Base-by-base conservation (phyloP, 192 early-diverging fungal genomes). In the Dissophora ornata region DNA sequence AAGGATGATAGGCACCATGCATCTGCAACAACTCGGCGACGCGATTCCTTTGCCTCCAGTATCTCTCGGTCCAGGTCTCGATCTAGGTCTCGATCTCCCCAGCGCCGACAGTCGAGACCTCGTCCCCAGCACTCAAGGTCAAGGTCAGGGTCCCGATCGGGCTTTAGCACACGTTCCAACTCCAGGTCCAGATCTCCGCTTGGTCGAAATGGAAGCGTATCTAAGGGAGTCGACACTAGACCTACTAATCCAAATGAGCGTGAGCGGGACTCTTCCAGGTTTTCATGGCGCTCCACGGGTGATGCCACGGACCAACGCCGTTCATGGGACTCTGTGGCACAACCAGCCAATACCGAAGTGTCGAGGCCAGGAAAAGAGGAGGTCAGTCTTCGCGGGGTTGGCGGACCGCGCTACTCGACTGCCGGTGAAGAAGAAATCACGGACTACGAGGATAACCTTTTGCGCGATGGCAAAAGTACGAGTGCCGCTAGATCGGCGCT, bases 281-380 rank as follows among this genome's bases (percentile, higher is more conserved):
- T 63, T 28, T 71, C 69, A 19, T 71, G 69, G 69, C 60, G 28
- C 1, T 71, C 69, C 0, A 30, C 33, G 5, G 19, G 18, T 11
- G 52, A 56, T 41, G 51, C 51, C 4, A 44, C 18, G 0, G n/a
- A 40, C 8, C 28, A 51, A 10, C 58, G 73, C n/a, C 50, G 36
- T 33, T 77, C 73, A 5, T 77, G 73, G 73, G 73, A 77, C 7
- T 67, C 73, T 2, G 19, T 32, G 15, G 46, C 36, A 25, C 32
- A 42, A 3, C n/a, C 22, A 30, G 34, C 48, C 12, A 28, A 60
- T 4, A 47, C 10, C 4, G 44, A 8, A 32, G 28, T 19, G 3
- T 26, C 24, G 4, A 44, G 30, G 29, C 29, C 29, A 10, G 28
- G 18, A 30, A 63, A 63, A 36, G 10, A 38, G 12, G 22, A n/a